These are phyloP conservation scores for Ascomycota sp. DNA, from an alignment of 2,329 filamentous ascomycete genomes.

Conservation along the genomic window DNA sequence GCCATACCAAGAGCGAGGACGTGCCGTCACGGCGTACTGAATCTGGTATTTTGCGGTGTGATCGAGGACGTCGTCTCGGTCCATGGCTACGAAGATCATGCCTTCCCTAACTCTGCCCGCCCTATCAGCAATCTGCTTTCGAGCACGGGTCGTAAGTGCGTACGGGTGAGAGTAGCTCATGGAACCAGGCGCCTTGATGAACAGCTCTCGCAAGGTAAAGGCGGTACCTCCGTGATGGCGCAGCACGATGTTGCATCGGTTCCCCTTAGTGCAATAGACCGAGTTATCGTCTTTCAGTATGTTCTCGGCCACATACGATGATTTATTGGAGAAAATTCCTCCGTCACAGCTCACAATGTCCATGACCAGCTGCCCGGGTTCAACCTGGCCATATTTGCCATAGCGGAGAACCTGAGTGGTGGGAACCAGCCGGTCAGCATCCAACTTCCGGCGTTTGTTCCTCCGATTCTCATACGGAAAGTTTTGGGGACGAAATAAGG, in stretches of 20 bases:
- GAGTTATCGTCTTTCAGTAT: slow-evolving; percentile 63
- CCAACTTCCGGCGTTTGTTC: slow-evolving; percentile 50
- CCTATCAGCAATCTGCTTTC: not conserved
- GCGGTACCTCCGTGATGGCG: slow-evolving; percentile 61
- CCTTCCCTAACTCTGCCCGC: slow-evolving; percentile 74
- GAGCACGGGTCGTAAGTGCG: slow-evolving; percentile 16
- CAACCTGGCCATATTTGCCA: slow-evolving; percentile 71
- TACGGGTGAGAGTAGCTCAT: slow-evolving; percentile 70
- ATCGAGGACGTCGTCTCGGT: slow-evolving; percentile 51
- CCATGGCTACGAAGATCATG: slow-evolving; percentile 81
- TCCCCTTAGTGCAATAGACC: slow-evolving; percentile 81
- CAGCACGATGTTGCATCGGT: slow-evolving; percentile 70
- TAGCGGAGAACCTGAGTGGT: slow-evolving; percentile 47
- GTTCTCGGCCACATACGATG: slow-evolving; percentile 53
- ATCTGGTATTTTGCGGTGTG: slow-evolving; percentile 60
- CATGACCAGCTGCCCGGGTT: slow-evolving; percentile 63
- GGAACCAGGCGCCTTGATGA: slow-evolving; percentile 66
- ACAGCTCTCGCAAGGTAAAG: slow-evolving; percentile 67
- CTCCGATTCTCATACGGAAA: slow-evolving; percentile 28
- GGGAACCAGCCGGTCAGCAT: slow-evolving; percentile 34
- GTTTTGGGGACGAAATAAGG: slow-evolving; percentile 16
- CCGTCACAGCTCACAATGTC: slow-evolving; percentile 82
- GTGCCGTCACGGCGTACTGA: slow-evolving; percentile 28
- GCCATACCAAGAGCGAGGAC: slow-evolving; percentile 3
- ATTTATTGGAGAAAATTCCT: slow-evolving; percentile 44